Base-by-base conservation (phyloP, 2,329 filamentous ascomycete species). In the Microdochium trichocladiopsis region DNA sequence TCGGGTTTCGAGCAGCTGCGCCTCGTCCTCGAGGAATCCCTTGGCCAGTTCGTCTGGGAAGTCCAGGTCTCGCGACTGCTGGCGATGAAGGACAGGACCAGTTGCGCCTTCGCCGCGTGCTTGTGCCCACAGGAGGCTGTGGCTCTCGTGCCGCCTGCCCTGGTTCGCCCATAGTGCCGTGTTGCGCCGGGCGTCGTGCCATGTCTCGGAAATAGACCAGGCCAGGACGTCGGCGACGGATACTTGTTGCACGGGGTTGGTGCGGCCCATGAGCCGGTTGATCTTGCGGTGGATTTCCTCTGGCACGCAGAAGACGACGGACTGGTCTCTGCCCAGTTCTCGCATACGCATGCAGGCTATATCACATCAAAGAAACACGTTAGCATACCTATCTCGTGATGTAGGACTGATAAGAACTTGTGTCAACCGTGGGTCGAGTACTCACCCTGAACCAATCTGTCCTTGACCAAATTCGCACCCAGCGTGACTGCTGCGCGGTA, bases 341-440 rank as follows among this genome's bases (percentile, higher is more conserved):
- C 86, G 67, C 78, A 90, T 83, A n/a, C 87, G 67, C 83, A 87
- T 88, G 53, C 84, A 87, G 0, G 84, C 84, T 81, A 45, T 45
- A 16, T 18, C n/a, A 18, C 18, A 36, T 14, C 2, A 25, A 8
- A 2, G n/a, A 48, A 49, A 18, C 59, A 48, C 57, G 50, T 52
- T 24, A 59, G 50, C n/a, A 22, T 9, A 12, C 43, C n/a, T 28
- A 18, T 47, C 45, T 25, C 11, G 52, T 52, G 23, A 48, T 23
- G n/a, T 4, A 33, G 33, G 4, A 4, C 10, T 12, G 21, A 43
- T 23, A 25, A 48, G n/a, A n/a, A n/a, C n/a, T n/a, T n/a, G n/a
- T n/a, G n/a, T n/a, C n/a, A n/a, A 31, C 12, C 9, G 8, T 23
- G 23, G 2, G 33, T n/a, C 33, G 41, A 23, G 37, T 2, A 10